phyloP scores from a whole-genome alignment of 192 early-diverging fungal species.

The Linnemannia hyalina region DNA sequence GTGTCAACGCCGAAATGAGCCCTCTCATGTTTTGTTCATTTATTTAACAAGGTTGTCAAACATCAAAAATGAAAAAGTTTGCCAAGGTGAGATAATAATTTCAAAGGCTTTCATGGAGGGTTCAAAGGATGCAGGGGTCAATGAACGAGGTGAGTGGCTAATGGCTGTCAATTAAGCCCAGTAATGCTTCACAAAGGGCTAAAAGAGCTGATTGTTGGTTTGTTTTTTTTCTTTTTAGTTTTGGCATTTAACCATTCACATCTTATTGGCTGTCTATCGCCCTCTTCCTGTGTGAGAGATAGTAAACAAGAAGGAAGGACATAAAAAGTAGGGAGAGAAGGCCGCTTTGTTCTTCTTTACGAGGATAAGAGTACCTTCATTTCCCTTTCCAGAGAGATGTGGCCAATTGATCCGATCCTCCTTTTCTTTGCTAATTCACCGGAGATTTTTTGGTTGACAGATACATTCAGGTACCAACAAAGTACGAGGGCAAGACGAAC shows the following conservation, averaged over 20 bases:
- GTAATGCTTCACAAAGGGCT: not conserved
- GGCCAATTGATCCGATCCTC: not conserved
- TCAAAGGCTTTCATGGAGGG: too few species aligned
- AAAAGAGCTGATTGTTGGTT: not conserved
- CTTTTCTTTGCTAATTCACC: not conserved
- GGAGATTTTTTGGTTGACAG: not conserved
- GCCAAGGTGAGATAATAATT: not conserved
- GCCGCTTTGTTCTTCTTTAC: slow-evolving; percentile 9
- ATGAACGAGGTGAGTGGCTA: not conserved
- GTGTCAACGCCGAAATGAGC: not conserved
- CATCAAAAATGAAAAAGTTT: not conserved
- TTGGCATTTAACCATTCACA: not conserved
- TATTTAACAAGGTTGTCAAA: too few species aligned
- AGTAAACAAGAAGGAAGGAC: not conserved
- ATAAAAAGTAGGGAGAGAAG: not conserved
- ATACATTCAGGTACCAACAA: too few species aligned
- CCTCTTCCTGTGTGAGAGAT: not conserved
- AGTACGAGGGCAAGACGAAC: too few species aligned
- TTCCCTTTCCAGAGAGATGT: not conserved
- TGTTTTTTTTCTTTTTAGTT: not conserved
- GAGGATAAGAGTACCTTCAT: not conserved
- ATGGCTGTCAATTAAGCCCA: not conserved
- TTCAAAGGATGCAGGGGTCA: too few species aligned
- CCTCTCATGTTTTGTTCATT: too few species aligned
- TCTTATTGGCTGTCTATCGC: not conserved